phyloP scores from a whole-genome alignment of 768 basidiomycete species.

The Grammothele lineata region DNA sequence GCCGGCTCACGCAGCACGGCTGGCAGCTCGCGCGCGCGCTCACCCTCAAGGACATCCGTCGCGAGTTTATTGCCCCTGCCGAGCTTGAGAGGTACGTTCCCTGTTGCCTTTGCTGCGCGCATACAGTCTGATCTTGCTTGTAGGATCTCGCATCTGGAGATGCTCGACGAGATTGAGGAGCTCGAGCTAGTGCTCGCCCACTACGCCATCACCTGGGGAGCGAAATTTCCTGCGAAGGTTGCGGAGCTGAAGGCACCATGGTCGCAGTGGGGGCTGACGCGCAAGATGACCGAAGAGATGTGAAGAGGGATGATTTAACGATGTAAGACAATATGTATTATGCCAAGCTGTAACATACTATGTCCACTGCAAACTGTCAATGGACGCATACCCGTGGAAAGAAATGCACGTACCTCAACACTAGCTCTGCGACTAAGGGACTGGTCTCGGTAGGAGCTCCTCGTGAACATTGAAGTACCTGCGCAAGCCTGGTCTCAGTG shows the following conservation, averaged over 20 bases:
- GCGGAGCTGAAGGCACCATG: conserved; percentile 9
- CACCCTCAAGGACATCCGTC: conserved; percentile 67
- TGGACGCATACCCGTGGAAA: too few relatives aligned
- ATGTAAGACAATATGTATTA: too few relatives aligned
- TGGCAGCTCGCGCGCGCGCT: conserved; percentile 54
- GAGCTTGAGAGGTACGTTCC: conserved; percentile 60
- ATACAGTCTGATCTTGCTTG: too few relatives aligned
- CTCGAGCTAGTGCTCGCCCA: conserved; percentile 80
- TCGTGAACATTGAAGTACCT: conserved; percentile 45
- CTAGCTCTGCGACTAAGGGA: conserved; percentile 1
- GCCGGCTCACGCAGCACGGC: conserved; percentile 54
- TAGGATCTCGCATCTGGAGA: background rate
- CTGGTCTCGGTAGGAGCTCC: conserved; percentile 32
- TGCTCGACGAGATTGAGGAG: conserved; percentile 73
- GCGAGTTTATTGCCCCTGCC: conserved; percentile 37
- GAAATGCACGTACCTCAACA: background rate
- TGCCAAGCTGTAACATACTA: conserved; percentile 2
- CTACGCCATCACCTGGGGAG: conserved; percentile 87
- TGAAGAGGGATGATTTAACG: too few relatives aligned
- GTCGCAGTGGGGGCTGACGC: conserved; percentile 15
- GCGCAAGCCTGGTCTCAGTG: background rate
- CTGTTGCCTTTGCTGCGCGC: too few relatives aligned
- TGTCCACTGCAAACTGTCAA: background rate
- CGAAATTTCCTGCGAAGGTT: conserved; percentile 12
- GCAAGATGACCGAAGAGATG: background rate